Base-by-base conservation (phyloP, 495 filamentous ascomycete genomes). In the Delitschia confertaspora region DNA sequence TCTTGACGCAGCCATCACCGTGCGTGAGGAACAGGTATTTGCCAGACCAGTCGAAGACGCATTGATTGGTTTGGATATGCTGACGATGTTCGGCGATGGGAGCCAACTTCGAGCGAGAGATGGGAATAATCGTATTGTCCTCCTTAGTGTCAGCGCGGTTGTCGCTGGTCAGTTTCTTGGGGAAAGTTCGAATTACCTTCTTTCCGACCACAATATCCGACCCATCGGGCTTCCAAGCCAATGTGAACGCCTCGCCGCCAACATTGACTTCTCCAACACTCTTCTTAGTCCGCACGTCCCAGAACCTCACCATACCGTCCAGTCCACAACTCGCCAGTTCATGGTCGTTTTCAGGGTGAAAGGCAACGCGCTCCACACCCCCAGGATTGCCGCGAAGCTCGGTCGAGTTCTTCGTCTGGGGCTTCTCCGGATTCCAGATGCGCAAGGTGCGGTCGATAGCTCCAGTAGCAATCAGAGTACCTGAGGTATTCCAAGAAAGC, bases 351-450 rank as follows among this genome's bases (percentile, higher is more conserved):
- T 75, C 74, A 2, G 91, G 91, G 54, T 94, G 88, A 67, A 93
- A 98, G 3, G 83, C 75, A 2, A 95, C 81, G 47, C 85, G 83
- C 62, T 95, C 89, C 13, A 95, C 80, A 6, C 69, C 70, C 7
- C 76, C 79, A 2, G 73, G 63, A 60, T 93, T 85, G 4, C 88
- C 88, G 39, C 82, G 82, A 44, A 95, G 73, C 50, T 94, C 88
- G 1, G 88, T 95, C 8, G 82, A 84, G 59, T 88, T 80, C 52
- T 77, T 79, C 22, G 82, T 76, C 59, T 82, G 75, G 17, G 80
- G 74, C 55, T 85, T 83, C 45, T 95, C 88, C 0, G 85, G 87
- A 58, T 94, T 94, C 88, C 88, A 85, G 48, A 94, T 86, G 34
- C 87, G 79, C 20, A 96, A 62, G 9, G 85, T 86, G 39, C 81